Percentiles rank a stretch among this genome's conserved stretches.
Evolutionary conservation across 768 basidiomycete genomes (phyloP).

Genomic region (Boletus fagicola): DNA sequence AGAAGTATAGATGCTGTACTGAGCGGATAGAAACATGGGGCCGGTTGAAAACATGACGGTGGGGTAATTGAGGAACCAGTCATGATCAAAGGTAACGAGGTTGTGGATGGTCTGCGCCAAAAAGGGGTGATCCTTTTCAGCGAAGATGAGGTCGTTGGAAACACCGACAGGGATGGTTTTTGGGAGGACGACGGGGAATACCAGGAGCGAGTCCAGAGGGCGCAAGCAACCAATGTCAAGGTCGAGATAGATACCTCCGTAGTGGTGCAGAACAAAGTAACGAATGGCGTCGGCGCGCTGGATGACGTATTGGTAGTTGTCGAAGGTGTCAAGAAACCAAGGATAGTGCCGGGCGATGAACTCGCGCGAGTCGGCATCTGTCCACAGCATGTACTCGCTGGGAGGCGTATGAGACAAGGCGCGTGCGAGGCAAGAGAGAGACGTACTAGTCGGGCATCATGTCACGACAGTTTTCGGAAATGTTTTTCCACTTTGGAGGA

Average conservation of each 20-base stretch:
- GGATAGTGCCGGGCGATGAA: constrained; percentile 88
- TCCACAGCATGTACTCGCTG: constrained; percentile 98
- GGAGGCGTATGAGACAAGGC: constrained; percentile 15
- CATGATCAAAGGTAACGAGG: constrained; percentile 87
- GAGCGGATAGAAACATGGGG: constrained; percentile 96
- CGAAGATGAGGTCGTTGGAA: constrained; percentile 95
- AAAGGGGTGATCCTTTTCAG: constrained; percentile 82
- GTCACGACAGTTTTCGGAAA: constrained; percentile 82
- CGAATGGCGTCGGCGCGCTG: constrained; percentile 97
- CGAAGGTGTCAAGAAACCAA: constrained; percentile 93
- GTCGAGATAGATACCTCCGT: constrained; percentile 94
- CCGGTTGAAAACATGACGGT: constrained; percentile 99
- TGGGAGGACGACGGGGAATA: constrained; percentile 86
- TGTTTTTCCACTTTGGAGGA: constrained; percentile 74
- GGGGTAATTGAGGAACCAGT: constrained; percentile 94
- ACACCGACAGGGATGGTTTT: constrained; percentile 97
- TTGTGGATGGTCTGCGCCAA: constrained; percentile 92
- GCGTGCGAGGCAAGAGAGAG: constrained; percentile 6
- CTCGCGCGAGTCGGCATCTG: constrained; percentile 83
- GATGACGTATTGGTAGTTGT: constrained; percentile 86
- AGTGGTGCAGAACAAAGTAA: constrained; percentile 95
- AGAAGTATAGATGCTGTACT: constrained; percentile 84
- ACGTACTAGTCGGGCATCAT: constrained; percentile 97
- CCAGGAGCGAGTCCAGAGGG: constrained; percentile 80
- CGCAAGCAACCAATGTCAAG: constrained; percentile 93